A percentile compares a stretch with the other conserved stretches of the same genome.
Evolutionary conservation across 2,329 filamentous ascomycete genomes (phyloP).

Genomic region (Aureobasidium uvarum): DNA sequence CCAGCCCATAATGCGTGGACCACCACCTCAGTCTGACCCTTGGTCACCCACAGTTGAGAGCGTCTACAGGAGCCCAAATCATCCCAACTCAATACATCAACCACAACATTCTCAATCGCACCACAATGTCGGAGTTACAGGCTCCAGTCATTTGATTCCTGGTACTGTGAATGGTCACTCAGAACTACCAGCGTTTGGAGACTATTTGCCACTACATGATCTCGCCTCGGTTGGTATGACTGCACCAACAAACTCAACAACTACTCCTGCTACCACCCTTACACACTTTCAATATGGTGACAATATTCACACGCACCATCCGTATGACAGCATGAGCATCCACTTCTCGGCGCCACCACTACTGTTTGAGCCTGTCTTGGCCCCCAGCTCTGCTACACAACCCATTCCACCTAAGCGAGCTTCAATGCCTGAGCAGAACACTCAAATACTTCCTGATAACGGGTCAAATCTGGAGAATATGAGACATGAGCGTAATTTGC

Average conservation of each 20-base stretch:
- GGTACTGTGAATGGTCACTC: not conserved
- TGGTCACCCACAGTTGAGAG: not conserved
- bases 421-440: not conserved
- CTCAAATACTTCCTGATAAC: not conserved
- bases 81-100: not conserved
- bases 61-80: not conserved
- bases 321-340: not conserved
- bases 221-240: not conserved
- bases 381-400: not conserved
- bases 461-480: not conserved
- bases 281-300: not conserved
- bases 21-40: not conserved
- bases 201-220: not conserved
- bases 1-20: not conserved
- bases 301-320: not conserved
- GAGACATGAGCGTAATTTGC: conserved; percentile 8
- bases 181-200: not conserved
- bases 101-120: not conserved
- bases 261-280: not conserved
- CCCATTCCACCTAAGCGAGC: not conserved
- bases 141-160: not conserved
- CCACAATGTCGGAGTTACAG: not conserved
- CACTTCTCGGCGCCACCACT: not conserved
- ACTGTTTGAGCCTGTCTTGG: not conserved
- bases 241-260: not conserved